Percentiles rank a stretch among this genome's conserved stretches.
These are phyloP conservation scores for Blastobotrys attinorum DNA, from an alignment of 805 yeast genomes.

Conservation along the genomic window DNA sequence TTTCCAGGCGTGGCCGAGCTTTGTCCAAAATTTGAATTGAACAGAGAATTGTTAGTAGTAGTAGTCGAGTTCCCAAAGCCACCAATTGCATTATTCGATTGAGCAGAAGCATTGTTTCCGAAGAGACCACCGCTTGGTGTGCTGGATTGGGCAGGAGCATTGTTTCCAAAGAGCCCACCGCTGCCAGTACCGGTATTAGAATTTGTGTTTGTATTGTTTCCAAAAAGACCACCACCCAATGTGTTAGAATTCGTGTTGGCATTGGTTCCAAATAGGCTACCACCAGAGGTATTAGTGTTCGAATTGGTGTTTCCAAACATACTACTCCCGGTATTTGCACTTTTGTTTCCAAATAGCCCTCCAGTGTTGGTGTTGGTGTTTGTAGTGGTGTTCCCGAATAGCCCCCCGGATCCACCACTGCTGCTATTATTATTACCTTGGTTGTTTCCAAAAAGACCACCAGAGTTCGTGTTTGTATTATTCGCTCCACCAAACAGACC, in stretches of 20 bases:
- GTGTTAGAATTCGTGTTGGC: conserved; percentile 1
- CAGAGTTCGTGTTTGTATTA: not conserved
- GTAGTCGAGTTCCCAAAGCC: conserved; percentile 15
- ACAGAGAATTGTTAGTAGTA: conserved; percentile 1
- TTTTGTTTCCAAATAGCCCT: conserved; percentile 4
- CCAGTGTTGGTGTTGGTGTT: not conserved
- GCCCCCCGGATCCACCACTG: conserved; percentile 4
- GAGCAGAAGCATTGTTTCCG: conserved; percentile 13
- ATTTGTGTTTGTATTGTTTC: conserved; percentile 5
- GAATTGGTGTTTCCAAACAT: conserved; percentile 22
- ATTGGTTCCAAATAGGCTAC: conserved; percentile 20
- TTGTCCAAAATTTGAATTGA: too few relatives aligned
- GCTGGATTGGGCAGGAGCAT: not conserved
- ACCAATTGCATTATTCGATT: conserved; percentile 15
- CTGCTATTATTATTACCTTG: not conserved
- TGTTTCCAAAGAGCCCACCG: conserved; percentile 21
- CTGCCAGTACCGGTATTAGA: conserved; percentile 6
- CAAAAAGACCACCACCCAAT: conserved; percentile 10
- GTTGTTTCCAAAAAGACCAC: not conserved
- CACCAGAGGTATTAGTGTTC: conserved; percentile 8
- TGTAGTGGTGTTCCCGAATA: conserved; percentile 1
- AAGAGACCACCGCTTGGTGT: conserved; percentile 25
- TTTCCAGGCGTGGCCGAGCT: too few relatives aligned
- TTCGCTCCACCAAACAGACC: conserved; percentile 3
- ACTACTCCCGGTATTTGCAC: conserved; percentile 12